Conservation (phyloP, 345 rosid genomes). For the Syzygium grande region DNA sequence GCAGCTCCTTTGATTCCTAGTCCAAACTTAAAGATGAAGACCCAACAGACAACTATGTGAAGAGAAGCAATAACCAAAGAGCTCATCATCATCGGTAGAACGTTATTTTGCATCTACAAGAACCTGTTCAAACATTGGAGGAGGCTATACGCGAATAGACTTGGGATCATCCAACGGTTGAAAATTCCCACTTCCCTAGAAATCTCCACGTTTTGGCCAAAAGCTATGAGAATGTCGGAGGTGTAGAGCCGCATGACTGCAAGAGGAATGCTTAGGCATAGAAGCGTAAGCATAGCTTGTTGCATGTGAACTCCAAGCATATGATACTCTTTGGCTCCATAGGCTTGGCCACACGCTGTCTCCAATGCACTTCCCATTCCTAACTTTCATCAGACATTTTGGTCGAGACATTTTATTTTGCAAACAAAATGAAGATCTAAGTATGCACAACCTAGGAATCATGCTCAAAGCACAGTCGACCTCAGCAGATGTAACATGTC, state of each 20-base stretch:
- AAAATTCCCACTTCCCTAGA: conserved; percentile 32
- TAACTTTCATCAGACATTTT: neutral
- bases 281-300: conserved; percentile 52
- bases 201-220: conserved; percentile 38
- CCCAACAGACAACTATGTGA: conserved; percentile 34
- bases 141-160: conserved; percentile 40
- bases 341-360: conserved; percentile 65
- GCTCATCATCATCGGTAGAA: conserved; percentile 34
- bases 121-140: conserved; percentile 59
- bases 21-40: conserved; percentile 25
- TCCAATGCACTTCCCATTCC: conserved; percentile 37
- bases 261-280: conserved; percentile 35
- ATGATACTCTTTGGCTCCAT: conserved; percentile 58
- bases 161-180: conserved; percentile 54
- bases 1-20: conserved; percentile 43
- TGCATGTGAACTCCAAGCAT: conserved; percentile 64
- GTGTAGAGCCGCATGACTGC: conserved; percentile 48
- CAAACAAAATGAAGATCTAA: neutral
- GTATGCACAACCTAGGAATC: neutral
- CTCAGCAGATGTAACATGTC: neutral
- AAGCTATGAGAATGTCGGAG: conserved; percentile 24
- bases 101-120: conserved; percentile 51
- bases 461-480: neutral
- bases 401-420: too few relatives aligned
- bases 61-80: conserved; percentile 24